Evolutionary conservation across 2,329 filamentous ascomycete genomes (phyloP), one percentile per base, ranked within the genome.

Genomic region (Colletotrichum liriopes): DNA sequence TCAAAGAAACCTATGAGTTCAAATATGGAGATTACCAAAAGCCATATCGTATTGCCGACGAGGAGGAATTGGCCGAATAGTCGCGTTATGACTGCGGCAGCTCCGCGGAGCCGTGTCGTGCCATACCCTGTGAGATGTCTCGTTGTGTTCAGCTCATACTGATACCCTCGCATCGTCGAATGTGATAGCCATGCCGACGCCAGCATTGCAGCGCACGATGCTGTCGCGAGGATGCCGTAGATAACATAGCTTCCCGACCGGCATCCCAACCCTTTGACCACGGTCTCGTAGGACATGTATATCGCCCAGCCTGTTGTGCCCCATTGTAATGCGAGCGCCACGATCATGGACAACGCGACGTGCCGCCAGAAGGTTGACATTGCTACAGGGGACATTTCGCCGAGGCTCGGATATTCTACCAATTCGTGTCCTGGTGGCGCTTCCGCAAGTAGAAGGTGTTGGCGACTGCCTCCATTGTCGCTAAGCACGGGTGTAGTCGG

Each of bases 1-100:
- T 75, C 73, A 49, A 76, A 76, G 52, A 76, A 76, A 16, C 75
- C 75, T 18, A 73, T 72, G 7, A 76, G 74, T 65, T 76, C 75
- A 39, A 67, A 74, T 32, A 76, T 32, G 1, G 75, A 74, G 26
- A 71, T 72, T n/a, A 74, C 47, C 18, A 76, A 35, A 26, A 76
- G 68, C 74, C 72, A 76, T 2, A 63, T 2, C 5, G 74, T 69
- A 41, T 76, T 76, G 43, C 47, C 18, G 3, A 75, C 47, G 6
- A 72, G 70, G 5, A 76, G 47, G 2, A 65, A 47, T 26, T 74
- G 64, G 14, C 74, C 75, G 3, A 65, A 35, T 4, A 75, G 43
- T 11, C 74, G 74, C 11, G 59, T 58, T 7, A 74, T 32, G 70
- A 75, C 75, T 1, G 75, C 75, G 9, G 69, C 74, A 37, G 75